Conservation (phyloP, 2,329 filamentous ascomycete genomes). For the Curvularia eragrostidis region DNA sequence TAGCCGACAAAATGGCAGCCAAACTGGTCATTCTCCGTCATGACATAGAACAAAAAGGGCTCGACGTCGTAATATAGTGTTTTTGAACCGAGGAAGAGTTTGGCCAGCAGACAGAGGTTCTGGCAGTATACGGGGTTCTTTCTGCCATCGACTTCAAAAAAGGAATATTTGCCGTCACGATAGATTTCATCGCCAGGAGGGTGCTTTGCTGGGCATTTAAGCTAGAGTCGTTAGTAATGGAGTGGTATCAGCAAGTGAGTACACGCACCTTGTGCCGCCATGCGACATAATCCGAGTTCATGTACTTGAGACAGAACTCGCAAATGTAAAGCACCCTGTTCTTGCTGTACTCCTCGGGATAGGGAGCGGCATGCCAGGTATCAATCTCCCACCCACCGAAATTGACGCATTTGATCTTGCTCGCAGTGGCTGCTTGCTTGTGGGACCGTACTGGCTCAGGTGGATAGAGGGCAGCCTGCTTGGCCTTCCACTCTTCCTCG, state of each 20-base stretch:
- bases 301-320: slow-evolving; percentile 99
- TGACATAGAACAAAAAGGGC: slow-evolving; percentile 95
- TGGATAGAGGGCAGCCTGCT: slow-evolving; percentile 70
- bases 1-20: slow-evolving; percentile 99
- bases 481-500: slow-evolving; percentile 87
- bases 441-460: slow-evolving; percentile 59
- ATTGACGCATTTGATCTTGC: slow-evolving; percentile 98
- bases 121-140: slow-evolving; percentile 99
- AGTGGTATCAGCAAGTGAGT: neutral
- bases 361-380: slow-evolving; percentile 98
- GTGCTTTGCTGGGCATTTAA: slow-evolving; percentile 94
- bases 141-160: slow-evolving; percentile 96
- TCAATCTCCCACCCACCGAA: slow-evolving; percentile 98
- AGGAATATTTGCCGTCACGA: slow-evolving; percentile 85
- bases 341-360: slow-evolving; percentile 96
- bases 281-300: slow-evolving; percentile 98
- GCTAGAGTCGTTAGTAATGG: slow-evolving; percentile 42
- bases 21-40: slow-evolving; percentile 89
- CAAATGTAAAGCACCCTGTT: slow-evolving; percentile 98
- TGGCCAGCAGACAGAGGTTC: slow-evolving; percentile 93
- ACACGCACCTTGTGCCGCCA: slow-evolving; percentile 81
- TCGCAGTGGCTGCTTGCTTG: slow-evolving; percentile 84
- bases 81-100: slow-evolving; percentile 97
- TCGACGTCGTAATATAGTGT: slow-evolving; percentile 98
- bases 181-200: slow-evolving; percentile 98